Conservation (phyloP, 306 rosid species). For the Pterocarpus macrocarpus region DNA sequence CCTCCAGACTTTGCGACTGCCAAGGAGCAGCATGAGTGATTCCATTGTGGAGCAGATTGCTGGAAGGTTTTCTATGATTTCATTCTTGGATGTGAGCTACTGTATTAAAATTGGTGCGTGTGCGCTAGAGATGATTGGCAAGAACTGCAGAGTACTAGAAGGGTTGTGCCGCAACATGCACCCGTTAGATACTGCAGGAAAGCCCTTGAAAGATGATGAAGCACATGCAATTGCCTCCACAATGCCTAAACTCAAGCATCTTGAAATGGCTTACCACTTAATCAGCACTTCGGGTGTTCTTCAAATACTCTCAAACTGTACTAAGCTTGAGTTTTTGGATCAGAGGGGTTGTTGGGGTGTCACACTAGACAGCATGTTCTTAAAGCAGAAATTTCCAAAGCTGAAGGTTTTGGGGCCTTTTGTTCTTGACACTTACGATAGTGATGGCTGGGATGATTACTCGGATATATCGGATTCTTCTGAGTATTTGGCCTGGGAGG, state of each 20-base stretch:
- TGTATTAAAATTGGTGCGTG: slow-evolving; percentile 71
- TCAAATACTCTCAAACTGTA: slow-evolving; percentile 71
- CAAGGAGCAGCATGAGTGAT: slow-evolving; percentile 74
- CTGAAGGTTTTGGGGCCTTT: slow-evolving; percentile 86
- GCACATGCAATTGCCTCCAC: slow-evolving; percentile 88
- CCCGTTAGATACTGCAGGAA: slow-evolving; percentile 85
- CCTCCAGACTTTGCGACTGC: slow-evolving; percentile 79
- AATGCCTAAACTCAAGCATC: slow-evolving; percentile 94
- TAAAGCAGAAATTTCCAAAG: slow-evolving; percentile 72
- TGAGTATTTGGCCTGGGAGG: slow-evolving; percentile 88
- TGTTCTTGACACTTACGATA: slow-evolving; percentile 66
- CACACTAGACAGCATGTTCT: slow-evolving; percentile 59
- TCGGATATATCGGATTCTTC: slow-evolving; percentile 76
- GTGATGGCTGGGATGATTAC: slow-evolving; percentile 81
- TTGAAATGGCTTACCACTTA: slow-evolving; percentile 91
- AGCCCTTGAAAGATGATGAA: slow-evolving; percentile 82
- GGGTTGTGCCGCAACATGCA: slow-evolving; percentile 93
- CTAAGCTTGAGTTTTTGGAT: slow-evolving; percentile 81
- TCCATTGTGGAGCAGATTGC: slow-evolving; percentile 71
- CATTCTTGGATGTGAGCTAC: slow-evolving; percentile 97
- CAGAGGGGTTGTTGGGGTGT: slow-evolving; percentile 98
- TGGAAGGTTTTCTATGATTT: slow-evolving; percentile 73
- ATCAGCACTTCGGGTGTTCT: slow-evolving; percentile 71
- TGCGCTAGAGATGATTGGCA: slow-evolving; percentile 81
- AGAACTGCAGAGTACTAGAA: slow-evolving; percentile 80